Base-by-base conservation (phyloP, 163 green algal species). In the Picocystis sp. region DNA sequence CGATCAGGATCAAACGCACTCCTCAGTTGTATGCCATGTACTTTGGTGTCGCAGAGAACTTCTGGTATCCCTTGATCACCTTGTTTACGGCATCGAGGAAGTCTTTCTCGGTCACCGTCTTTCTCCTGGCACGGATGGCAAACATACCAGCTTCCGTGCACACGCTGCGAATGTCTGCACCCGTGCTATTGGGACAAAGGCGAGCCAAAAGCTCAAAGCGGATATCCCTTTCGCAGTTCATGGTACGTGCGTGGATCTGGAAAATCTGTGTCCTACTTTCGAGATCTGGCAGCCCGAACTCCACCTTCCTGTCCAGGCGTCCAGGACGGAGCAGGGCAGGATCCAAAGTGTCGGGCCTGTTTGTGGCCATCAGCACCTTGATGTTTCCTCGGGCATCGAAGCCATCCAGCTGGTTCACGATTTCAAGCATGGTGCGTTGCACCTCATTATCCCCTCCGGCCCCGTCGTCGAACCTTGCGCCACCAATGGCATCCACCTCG, bases 321-420 rank as follows among this genome's bases (percentile, higher is more conserved):
- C 90, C 90, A 0, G 90, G 90, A 3, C 90, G 81, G 58, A 99
- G 76, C 50, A 99, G 74, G 6, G 90, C 90, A 11, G 90, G 90
- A 72, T 99, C 90, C 19, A 99, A 77, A 9, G 91, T 99, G 75
- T 99, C 91, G 12, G 91, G 90, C 35, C 91, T 75, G 73, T 93
- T 94, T 56, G 83, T 93, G 34, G 84, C 83, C 84, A 93, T 94
- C 10, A 94, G 73, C 53, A 86, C 89, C 76, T 99, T 99, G 65
- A 99, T 93, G 74, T 99, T 99, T 14, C 91, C 91, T 46, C 91
- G 75, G 10, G 85, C 75, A 64, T 99, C 91, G 61, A 99, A 99
- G 33, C 91, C 91, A 52, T 99, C 91, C 25, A 99, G 79, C 81
- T 99, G 91, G 71, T 98, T 99, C 12, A 99, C 91, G 45, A 99